Base-by-base conservation (phyloP, 441 rosid species). In the Monsonia emarginata region DNA sequence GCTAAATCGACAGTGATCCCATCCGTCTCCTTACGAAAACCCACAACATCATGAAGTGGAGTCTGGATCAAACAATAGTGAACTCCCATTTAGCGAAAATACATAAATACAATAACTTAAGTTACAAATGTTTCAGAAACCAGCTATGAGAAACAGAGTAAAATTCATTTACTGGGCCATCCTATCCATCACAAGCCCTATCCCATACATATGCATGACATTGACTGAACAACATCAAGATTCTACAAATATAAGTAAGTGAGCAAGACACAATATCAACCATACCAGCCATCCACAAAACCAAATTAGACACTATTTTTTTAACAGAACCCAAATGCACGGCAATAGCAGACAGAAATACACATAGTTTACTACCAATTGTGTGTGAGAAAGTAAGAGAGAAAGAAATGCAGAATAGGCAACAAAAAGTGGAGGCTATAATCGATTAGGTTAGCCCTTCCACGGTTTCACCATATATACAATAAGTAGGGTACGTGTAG, bases 21-120 rank as follows among this genome's bases (percentile, higher is more conserved):
- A 65, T 88, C 86, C 27, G 82, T 69, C 77, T 86, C 83, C 76
- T 81, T 86, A 64, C 86, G 76, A 73, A 91, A 85, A 68, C 91
- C 84, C 77, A 91, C 86, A 61, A 94, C 91, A 65, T 88, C 96
- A 80, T 89, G 97, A 73, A 94, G 85, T 3, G 95, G 81, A 72
- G 72, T 85, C 96, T 91, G 85, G 65, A 72, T 30, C 72, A 82
- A 83, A 74, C 56, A 82, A 68, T 61, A 57, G 62, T 63, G 61
- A 79, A 79, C 59, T 66, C 64, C 64, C 63, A 66, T 72, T 78
- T 71, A 52, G 54, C n/a, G 10, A 25, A 75, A 61, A 13, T 24
- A 58, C 27, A 18, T 22, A 64, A 69, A 66, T 36, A 27, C 34
- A 25, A 67, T 59, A 3, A 44, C 63, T n/a, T 25, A 3, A 48